A percentile compares a stretch with the other conserved stretches of the same genome.
phyloP scores from a whole-genome alignment of 768 basidiomycete species.

The Pleurotus giganteus region DNA sequence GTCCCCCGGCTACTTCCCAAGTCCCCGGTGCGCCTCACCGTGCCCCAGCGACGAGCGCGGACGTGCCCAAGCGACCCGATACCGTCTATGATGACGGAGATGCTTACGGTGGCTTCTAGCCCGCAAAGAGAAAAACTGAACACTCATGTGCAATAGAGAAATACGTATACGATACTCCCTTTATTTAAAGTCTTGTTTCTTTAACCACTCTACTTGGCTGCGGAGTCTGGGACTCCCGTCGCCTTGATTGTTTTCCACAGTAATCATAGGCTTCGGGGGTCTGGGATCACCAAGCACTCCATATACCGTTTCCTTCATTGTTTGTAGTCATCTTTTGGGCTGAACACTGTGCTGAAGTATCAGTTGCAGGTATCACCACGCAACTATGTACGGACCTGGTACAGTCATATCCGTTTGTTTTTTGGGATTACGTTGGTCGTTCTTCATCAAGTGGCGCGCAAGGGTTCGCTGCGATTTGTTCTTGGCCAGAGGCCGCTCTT shows the following conservation, averaged over 20 bases:
- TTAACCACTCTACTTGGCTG: not conserved
- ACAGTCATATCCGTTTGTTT: no score
- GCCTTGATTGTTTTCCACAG: not conserved
- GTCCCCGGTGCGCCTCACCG: not conserved
- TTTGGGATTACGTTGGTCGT: no score
- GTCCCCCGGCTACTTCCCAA: not conserved
- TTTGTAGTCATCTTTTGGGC: no score
- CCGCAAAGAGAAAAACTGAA: not conserved
- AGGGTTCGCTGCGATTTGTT: no score
- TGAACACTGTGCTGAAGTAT: not conserved
- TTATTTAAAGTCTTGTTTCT: not conserved
- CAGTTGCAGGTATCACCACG: no score
- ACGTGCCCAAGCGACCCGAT: slow-evolving; percentile 32
- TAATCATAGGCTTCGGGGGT: not conserved
- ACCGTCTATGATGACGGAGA: slow-evolving; percentile 10
- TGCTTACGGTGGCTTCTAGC: slow-evolving; percentile 16
- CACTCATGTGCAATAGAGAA: not conserved
- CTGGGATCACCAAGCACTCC: not conserved
- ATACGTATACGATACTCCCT: not conserved
- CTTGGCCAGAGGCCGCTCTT: no score
- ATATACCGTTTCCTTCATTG: no score
- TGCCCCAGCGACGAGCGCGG: not conserved
- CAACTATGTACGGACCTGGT: no score
- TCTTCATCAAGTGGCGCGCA: no score
- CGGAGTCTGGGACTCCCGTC: not conserved